phyloP scores from a whole-genome alignment of 306 rosid species.

The Lathyrus aphaca region DNA sequence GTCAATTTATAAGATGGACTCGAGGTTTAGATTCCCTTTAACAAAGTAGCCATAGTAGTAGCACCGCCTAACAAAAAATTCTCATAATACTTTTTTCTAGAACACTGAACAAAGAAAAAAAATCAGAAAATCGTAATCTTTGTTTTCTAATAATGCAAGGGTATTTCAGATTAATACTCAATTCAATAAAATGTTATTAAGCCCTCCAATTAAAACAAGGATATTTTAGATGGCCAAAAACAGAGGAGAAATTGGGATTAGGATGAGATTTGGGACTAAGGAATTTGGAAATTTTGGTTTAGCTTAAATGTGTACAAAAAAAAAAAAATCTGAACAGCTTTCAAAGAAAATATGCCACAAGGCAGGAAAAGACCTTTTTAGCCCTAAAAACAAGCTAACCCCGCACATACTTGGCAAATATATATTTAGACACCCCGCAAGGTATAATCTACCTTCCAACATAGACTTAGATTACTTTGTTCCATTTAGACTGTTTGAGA shows the following conservation, averaged over 20 bases:
- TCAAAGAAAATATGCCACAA: background rate
- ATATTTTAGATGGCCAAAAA: background rate
- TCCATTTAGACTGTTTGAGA: background rate
- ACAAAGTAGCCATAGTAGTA: background rate
- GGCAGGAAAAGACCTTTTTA: background rate
- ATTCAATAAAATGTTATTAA: too few species aligned
- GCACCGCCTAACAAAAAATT: background rate
- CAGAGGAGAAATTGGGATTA: background rate
- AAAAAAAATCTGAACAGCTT: background rate
- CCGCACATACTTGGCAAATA: background rate
- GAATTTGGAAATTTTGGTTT: background rate
- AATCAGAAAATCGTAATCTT: background rate
- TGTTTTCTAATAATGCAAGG: background rate
- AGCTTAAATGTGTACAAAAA: background rate
- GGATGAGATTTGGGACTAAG: background rate
- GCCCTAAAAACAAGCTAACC: background rate
- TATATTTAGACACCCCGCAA: background rate
- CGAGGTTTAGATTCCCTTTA: background rate
- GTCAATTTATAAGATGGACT: conserved; percentile 1
- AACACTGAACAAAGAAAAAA: background rate
- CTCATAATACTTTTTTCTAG: background rate
- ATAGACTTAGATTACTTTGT: conserved; percentile 6
- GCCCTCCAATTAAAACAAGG: background rate
- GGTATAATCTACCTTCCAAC: background rate
- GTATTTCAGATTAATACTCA: background rate